A percentile compares a stretch with the other conserved stretches of the same genome.
phyloP scores from a whole-genome alignment of 495 filamentous ascomycete species.

The Aspergillus ellipticus region DNA sequence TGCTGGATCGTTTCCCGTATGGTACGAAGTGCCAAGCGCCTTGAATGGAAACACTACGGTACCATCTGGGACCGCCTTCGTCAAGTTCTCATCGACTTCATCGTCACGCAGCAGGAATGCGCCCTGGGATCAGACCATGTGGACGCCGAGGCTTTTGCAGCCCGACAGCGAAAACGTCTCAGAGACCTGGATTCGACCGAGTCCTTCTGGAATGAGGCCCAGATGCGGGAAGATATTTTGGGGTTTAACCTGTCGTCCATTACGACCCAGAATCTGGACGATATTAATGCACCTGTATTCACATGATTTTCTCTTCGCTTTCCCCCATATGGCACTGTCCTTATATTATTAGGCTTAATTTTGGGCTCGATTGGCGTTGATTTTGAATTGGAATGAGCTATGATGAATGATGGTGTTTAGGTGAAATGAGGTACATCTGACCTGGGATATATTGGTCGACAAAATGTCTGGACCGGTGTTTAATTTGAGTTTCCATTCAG shows the following conservation, averaged over 20 bases:
- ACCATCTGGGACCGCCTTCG: slow-evolving; percentile 26
- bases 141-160: slow-evolving; percentile 17
- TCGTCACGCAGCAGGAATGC: slow-evolving; percentile 27
- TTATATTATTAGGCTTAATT: neutral
- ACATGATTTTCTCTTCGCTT: slow-evolving; percentile 7
- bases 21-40: slow-evolving; percentile 25
- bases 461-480: neutral
- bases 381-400: neutral
- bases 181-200: neutral
- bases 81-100: slow-evolving; percentile 19
- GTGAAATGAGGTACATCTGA: too few species aligned
- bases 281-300: slow-evolving; percentile 12
- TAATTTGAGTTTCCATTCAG: too few species aligned
- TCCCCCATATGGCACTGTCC: neutral
- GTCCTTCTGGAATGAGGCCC: slow-evolving; percentile 25
- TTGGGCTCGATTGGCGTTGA: neutral
- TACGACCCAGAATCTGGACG: neutral
- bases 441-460: neutral
- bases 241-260: slow-evolving; percentile 6
- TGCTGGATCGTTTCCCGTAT: slow-evolving; percentile 30
- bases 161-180: slow-evolving; percentile 16
- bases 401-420: neutral
- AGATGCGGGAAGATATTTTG: slow-evolving; percentile 23
- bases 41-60: slow-evolving; percentile 28
- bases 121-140: slow-evolving; percentile 19